Percentiles rank a stretch among this genome's conserved stretches.
Conservation (phyloP, 805 yeast genomes). For the Saturnispora dispora region DNA sequence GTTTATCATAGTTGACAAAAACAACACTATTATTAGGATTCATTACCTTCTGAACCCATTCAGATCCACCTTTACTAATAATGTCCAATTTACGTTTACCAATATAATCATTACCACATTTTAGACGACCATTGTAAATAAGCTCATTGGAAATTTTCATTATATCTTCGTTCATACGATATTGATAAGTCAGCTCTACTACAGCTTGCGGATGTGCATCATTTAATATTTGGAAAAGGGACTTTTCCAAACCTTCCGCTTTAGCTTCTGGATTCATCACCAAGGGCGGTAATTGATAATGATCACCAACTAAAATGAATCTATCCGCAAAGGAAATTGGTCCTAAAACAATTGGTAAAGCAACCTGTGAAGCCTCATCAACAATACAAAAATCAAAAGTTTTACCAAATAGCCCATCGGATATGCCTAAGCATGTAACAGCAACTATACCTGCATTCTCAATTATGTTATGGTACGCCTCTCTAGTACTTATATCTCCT, state of each 20-base stretch:
- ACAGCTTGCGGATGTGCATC: conserved; percentile 66
- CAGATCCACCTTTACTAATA: conserved; percentile 4
- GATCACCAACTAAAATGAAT: conserved; percentile 94
- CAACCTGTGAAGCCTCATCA: conserved; percentile 95
- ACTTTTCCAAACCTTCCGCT: conserved; percentile 55
- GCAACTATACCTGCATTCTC: conserved; percentile 70
- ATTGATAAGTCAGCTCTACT: conserved; percentile 72
- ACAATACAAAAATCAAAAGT: conserved; percentile 86
- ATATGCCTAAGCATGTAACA: conserved; percentile 74
- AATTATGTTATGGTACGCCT: conserved; percentile 40
- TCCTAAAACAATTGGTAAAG: conserved; percentile 85
- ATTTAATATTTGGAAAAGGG: conserved; percentile 68
- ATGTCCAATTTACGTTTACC: conserved; percentile 39
- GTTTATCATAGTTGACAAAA: conserved; percentile 69
- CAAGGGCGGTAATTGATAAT: conserved; percentile 85
- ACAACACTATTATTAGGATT: conserved; percentile 52
- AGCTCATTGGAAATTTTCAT: conserved; percentile 75
- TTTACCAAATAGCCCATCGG: conserved; percentile 47
- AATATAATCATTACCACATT: conserved; percentile 63
- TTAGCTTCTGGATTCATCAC: conserved; percentile 63
- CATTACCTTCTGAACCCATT: conserved; percentile 30
- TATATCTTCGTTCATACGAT: conserved; percentile 86
- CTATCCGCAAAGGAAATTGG: conserved; percentile 71
- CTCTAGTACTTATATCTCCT: conserved; percentile 26
- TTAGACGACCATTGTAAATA: conserved; percentile 65